Conservation (phyloP, 208 protist species). For the Trypanosoma conorhini region DNA sequence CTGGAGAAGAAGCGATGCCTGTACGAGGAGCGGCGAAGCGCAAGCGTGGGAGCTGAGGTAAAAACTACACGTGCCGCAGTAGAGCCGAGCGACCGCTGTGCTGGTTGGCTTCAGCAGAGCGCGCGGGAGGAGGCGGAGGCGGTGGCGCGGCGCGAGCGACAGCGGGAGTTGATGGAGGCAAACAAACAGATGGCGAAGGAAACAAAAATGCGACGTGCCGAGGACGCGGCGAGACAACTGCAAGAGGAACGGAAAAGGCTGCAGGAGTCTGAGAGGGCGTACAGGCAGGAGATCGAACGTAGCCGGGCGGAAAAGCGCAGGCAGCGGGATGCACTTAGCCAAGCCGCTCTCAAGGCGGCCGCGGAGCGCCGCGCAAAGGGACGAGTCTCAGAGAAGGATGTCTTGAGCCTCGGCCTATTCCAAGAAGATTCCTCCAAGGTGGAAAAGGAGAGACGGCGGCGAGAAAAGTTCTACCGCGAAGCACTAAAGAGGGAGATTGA, state of each 20-base stretch:
- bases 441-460: constrained; percentile 22
- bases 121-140: not conserved
- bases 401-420: not conserved
- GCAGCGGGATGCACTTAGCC: constrained; percentile 14
- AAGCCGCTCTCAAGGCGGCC: constrained; percentile 13
- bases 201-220: constrained; percentile 16
- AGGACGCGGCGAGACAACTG: constrained; percentile 16
- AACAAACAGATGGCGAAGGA: constrained; percentile 25
- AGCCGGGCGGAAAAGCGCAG: constrained; percentile 6
- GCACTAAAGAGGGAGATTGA: constrained; percentile 28
- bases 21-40: not conserved
- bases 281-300: constrained; percentile 8
- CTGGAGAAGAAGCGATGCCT: constrained; percentile 15
- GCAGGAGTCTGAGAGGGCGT: constrained; percentile 2
- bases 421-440: constrained; percentile 4
- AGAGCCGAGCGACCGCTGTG: not conserved
- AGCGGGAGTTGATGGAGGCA: constrained; percentile 25
- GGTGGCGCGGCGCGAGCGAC: not conserved
- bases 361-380: constrained; percentile 14
- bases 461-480: constrained; percentile 31
- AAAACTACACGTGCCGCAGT: not conserved
- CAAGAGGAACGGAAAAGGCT: constrained; percentile 18
- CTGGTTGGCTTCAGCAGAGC: not conserved
- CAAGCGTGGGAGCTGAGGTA: not conserved
- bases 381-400: constrained; percentile 7